Conservation (phyloP, 805 yeast species). For the Myxozyma nipponensis region DNA sequence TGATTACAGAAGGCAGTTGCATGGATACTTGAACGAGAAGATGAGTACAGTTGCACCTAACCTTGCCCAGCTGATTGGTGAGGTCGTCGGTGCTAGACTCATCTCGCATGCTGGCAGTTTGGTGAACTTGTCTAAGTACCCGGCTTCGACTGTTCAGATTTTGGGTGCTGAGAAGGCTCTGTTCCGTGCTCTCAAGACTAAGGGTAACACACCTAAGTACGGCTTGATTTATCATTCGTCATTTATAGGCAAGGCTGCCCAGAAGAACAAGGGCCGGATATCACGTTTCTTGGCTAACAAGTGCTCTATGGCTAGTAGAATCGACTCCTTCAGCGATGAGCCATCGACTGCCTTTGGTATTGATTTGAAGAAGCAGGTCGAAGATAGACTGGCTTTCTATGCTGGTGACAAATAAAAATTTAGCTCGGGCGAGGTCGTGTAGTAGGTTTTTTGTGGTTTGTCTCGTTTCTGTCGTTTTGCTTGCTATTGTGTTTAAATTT, state of each 20-base stretch:
- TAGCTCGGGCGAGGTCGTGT: not conserved
- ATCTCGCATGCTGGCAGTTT: constrained; percentile 98
- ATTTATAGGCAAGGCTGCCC: constrained; percentile 87
- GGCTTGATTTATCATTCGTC: constrained; percentile 94
- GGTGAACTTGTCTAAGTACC: constrained; percentile 93
- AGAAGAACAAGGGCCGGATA: constrained; percentile 98
- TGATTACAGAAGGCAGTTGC: constrained; percentile 82
- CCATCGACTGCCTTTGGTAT: constrained; percentile 88
- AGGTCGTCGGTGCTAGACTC: constrained; percentile 97
- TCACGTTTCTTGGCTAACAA: constrained; percentile 98
- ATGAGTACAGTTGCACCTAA: constrained; percentile 98
- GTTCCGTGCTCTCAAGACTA: constrained; percentile 85
- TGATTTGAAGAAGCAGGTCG: constrained; percentile 92
- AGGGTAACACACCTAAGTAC: constrained; percentile 94
- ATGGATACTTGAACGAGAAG: constrained; percentile 84
- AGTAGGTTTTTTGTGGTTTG: not conserved
- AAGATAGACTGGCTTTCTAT: constrained; percentile 93
- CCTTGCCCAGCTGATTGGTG: constrained; percentile 93
- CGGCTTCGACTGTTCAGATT: constrained; percentile 98
- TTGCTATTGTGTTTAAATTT: not conserved
- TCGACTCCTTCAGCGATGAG: constrained; percentile 93
- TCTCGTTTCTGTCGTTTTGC: not conserved
- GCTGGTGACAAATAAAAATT: constrained; percentile 56
- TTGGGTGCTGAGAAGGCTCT: constrained; percentile 97
- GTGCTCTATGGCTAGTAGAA: constrained; percentile 98